Evolutionary conservation across 805 yeast species (phyloP).

Genomic region (Wickerhamiella alocasiicola): DNA sequence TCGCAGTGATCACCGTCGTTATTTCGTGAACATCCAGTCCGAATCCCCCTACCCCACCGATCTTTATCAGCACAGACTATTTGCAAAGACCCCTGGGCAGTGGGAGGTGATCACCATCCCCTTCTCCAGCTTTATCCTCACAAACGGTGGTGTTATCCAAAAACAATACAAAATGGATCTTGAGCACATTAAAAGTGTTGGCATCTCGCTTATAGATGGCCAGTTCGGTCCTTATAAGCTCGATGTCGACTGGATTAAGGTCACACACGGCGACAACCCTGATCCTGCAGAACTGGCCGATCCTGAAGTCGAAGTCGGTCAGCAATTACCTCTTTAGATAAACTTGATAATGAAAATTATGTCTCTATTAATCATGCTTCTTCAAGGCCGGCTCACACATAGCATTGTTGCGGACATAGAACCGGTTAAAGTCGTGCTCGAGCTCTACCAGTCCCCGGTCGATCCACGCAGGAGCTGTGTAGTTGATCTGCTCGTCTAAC

Average conservation of each 20-base stretch:
- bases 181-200: constrained; percentile 55
- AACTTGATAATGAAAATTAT: neutral
- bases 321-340: constrained; percentile 8
- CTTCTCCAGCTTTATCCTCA: constrained; percentile 64
- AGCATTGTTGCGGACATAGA: constrained; percentile 12
- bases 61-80: constrained; percentile 69
- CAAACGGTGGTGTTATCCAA: constrained; percentile 67
- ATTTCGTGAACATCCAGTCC: constrained; percentile 69
- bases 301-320: constrained; percentile 5
- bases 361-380: neutral
- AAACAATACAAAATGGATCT: constrained; percentile 47
- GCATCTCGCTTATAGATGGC: constrained; percentile 65
- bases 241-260: constrained; percentile 62
- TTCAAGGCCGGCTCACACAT: constrained; percentile 9
- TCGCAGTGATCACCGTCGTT: constrained; percentile 61
- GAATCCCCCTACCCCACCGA: constrained; percentile 69
- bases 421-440: constrained; percentile 15
- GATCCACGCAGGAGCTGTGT: constrained; percentile 1
- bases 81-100: constrained; percentile 53
- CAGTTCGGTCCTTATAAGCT: constrained; percentile 65
- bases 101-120: constrained; percentile 82
- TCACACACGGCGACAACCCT: constrained; percentile 27
- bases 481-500: constrained; percentile 16
- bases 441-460: neutral
- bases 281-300: neutral